A percentile compares a stretch with the other conserved stretches of the same genome.
Evolutionary conservation across 768 basidiomycete species (phyloP).

Genomic region (Suillus discolor): DNA sequence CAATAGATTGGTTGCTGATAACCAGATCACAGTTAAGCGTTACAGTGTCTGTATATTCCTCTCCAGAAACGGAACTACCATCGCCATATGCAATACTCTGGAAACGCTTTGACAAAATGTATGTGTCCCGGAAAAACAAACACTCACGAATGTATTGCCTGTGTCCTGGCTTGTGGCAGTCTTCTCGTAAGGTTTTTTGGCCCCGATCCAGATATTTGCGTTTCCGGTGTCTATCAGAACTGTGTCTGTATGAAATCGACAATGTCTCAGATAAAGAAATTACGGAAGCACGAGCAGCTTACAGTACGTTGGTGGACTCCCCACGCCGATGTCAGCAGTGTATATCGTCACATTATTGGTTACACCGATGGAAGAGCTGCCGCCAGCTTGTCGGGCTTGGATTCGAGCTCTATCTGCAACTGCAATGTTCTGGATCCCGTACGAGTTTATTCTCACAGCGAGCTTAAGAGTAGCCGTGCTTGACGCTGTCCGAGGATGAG

Average conservation of each 20-base stretch:
- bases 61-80: conserved; percentile 11
- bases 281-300: neutral
- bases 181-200: conserved; percentile 41
- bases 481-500: conserved; percentile 1
- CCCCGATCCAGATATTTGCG: conserved; percentile 58
- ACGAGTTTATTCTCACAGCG: conserved; percentile 4
- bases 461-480: conserved; percentile 5
- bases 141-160: conserved; percentile 16
- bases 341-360: conserved; percentile 18
- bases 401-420: conserved; percentile 10
- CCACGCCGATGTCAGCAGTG: conserved; percentile 16
- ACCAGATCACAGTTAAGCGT: conserved; percentile 14
- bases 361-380: conserved; percentile 9
- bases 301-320: conserved; percentile 15
- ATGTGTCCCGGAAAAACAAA: no score
- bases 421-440: conserved; percentile 6
- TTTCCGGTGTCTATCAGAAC: conserved; percentile 25
- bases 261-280: neutral
- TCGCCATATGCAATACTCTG: conserved; percentile 16
- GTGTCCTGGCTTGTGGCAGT: conserved; percentile 46
- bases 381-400: neutral
- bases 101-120: neutral
- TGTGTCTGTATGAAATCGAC: no score
- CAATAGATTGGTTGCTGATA: conserved; percentile 34
- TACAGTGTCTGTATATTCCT: conserved; percentile 22